phyloP scores from a whole-genome alignment of 805 yeast genomes.

The Candida yuanshanica region DNA sequence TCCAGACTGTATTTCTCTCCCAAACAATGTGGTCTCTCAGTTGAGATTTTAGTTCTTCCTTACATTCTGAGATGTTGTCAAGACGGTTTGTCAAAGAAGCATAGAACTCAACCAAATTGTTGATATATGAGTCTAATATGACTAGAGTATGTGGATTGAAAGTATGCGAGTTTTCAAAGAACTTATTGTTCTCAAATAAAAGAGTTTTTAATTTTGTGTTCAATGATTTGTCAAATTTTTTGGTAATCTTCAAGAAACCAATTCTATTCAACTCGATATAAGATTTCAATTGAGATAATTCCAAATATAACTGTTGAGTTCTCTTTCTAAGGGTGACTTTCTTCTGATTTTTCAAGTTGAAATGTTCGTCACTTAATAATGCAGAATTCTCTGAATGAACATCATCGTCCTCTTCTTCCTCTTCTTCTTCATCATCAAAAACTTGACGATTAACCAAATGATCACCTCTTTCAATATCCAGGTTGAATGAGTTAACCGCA shows the following conservation, averaged over 20 bases:
- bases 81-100: slow-evolving; percentile 40
- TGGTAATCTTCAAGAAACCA: slow-evolving; percentile 82
- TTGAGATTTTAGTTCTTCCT: slow-evolving; percentile 50
- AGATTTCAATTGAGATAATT: slow-evolving; percentile 75
- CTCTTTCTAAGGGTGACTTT: slow-evolving; percentile 65
- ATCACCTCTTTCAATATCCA: slow-evolving; percentile 19
- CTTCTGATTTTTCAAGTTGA: slow-evolving; percentile 44
- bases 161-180: slow-evolving; percentile 45
- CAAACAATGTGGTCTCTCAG: slow-evolving; percentile 90
- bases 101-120: slow-evolving; percentile 46
- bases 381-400: slow-evolving; percentile 42
- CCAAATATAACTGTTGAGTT: slow-evolving; percentile 57
- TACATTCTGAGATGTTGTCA: slow-evolving; percentile 36
- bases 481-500: slow-evolving; percentile 16
- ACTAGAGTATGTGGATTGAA: slow-evolving; percentile 46
- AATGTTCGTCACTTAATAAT: slow-evolving; percentile 42
- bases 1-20: slow-evolving; percentile 96
- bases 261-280: slow-evolving; percentile 78
- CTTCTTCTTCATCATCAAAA: slow-evolving; percentile 28
- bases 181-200: slow-evolving; percentile 38
- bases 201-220: slow-evolving; percentile 45
- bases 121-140: slow-evolving; percentile 47
- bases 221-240: slow-evolving; percentile 83
- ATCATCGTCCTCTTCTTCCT: slow-evolving; percentile 34
- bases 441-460: slow-evolving; percentile 25